phyloP scores from a whole-genome alignment of 2,329 filamentous ascomycete species.

The Calonectria pteridis region DNA sequence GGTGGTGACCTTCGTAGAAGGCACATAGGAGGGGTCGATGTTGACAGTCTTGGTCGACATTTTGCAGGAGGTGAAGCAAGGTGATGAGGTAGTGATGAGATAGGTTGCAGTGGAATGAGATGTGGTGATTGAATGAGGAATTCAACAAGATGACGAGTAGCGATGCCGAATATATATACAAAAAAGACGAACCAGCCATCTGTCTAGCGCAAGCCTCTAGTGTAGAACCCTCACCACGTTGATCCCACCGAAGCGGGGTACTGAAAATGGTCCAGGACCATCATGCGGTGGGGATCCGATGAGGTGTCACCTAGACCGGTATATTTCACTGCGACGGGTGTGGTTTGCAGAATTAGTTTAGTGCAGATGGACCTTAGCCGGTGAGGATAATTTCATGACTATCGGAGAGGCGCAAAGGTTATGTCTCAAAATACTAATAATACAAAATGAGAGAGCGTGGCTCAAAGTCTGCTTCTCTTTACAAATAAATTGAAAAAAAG shows the following conservation, averaged over 20 bases:
- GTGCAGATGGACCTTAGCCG: too few species aligned
- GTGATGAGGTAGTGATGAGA: not conserved
- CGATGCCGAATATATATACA: not conserved
- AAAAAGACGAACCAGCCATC: not conserved
- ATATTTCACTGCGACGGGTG: too few species aligned
- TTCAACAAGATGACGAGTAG: not conserved
- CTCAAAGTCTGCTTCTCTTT: too few species aligned
- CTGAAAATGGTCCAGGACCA: not conserved
- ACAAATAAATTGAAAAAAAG: too few species aligned
- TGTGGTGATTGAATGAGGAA: not conserved
- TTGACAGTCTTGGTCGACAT: not conserved
- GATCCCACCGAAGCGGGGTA: not conserved
- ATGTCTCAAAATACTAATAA: too few species aligned
- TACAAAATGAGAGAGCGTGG: too few species aligned
- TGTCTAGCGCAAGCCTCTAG: not conserved
- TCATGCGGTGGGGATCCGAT: not conserved
- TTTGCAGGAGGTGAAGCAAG: not conserved
- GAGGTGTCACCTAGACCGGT: not conserved
- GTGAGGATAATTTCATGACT: too few species aligned
- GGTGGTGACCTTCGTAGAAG: not conserved
- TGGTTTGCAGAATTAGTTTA: too few species aligned
- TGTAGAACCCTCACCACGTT: not conserved
- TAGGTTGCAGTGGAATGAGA: not conserved
- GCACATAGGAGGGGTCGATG: not conserved
- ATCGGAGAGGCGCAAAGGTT: too few species aligned